These are phyloP conservation scores for Pyricularia sp. DNA, from an alignment of 2,329 filamentous ascomycete species.

Conservation along the genomic window DNA sequence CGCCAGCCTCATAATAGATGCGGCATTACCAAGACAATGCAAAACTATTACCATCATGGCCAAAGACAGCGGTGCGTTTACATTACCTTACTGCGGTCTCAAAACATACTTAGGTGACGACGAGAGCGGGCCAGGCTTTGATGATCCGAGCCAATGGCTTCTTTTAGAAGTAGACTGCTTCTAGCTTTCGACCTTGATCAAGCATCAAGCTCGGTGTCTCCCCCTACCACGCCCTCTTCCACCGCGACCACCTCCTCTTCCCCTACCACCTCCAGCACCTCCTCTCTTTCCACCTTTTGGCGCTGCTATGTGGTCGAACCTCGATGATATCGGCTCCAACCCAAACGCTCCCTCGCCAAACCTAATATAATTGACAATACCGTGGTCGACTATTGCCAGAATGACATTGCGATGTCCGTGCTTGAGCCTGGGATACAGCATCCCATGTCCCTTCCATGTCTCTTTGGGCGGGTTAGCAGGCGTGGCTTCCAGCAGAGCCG, in stretches of 20 bases:
- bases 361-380: constrained; percentile 78
- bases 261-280: constrained; percentile 27
- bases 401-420: constrained; percentile 78
- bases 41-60: background rate
- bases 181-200: background rate
- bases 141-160: background rate
- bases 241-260: constrained; percentile 26
- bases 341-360: constrained; percentile 74
- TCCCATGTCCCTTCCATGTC: constrained; percentile 19
- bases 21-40: background rate
- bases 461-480: constrained; percentile 55
- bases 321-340: constrained; percentile 61
- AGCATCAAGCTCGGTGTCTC: constrained; percentile 8
- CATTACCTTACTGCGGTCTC: background rate
- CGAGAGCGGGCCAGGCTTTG: background rate
- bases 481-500: constrained; percentile 61
- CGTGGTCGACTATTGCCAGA: constrained; percentile 81
- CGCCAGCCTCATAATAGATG: background rate
- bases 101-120: background rate
- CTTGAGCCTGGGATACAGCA: constrained; percentile 68
- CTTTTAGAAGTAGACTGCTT: background rate
- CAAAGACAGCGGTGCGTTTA: background rate
- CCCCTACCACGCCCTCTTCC: constrained; percentile 13
- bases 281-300: constrained; percentile 28
- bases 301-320: constrained; percentile 31